These are phyloP conservation scores for Ogataea polymorpha DNA, from an alignment of 805 yeast species.

Conservation along the genomic window DNA sequence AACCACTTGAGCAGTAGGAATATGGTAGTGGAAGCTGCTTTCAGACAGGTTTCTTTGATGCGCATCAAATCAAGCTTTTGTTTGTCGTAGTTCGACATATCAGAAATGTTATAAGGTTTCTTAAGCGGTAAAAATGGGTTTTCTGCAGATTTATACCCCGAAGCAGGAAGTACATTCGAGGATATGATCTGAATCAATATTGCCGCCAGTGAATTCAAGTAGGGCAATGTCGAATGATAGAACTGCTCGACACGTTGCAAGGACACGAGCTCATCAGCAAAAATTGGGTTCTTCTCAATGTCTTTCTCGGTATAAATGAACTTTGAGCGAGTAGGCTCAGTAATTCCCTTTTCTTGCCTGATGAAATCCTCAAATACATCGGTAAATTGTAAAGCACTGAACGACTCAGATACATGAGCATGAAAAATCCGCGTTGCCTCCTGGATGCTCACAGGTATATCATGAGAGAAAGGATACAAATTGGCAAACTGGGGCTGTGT, in stretches of 20 bases:
- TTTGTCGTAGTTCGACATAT: constrained; percentile 24
- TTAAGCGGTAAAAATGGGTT: constrained; percentile 6
- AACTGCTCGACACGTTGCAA: constrained; percentile 58
- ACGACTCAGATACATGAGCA: constrained; percentile 59
- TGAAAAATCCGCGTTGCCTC: constrained; percentile 75
- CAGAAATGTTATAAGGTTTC: constrained; percentile 20
- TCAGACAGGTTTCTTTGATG: constrained; percentile 60
- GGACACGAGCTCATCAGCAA: constrained; percentile 36
- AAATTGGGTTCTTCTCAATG: constrained; percentile 34
- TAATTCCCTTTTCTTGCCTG: constrained; percentile 49
- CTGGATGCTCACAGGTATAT: constrained; percentile 67
- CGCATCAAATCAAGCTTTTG: constrained; percentile 53
- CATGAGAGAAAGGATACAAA: constrained; percentile 29
- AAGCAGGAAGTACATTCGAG: constrained; percentile 36
- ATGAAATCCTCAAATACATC: constrained; percentile 67
- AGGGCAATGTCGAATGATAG: constrained; percentile 50
- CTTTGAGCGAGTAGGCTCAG: not conserved
- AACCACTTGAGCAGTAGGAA: constrained; percentile 68
- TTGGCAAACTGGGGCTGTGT: constrained; percentile 34
- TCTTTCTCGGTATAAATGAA: constrained; percentile 29
- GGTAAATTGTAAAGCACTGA: constrained; percentile 70
- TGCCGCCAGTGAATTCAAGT: constrained; percentile 59
- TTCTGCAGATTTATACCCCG: constrained; percentile 21
- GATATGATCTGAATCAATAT: constrained; percentile 65
- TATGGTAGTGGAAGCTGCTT: constrained; percentile 54